Conservation (phyloP, 176 grass and related monocot species). For the Alopecurus myosuroides region DNA sequence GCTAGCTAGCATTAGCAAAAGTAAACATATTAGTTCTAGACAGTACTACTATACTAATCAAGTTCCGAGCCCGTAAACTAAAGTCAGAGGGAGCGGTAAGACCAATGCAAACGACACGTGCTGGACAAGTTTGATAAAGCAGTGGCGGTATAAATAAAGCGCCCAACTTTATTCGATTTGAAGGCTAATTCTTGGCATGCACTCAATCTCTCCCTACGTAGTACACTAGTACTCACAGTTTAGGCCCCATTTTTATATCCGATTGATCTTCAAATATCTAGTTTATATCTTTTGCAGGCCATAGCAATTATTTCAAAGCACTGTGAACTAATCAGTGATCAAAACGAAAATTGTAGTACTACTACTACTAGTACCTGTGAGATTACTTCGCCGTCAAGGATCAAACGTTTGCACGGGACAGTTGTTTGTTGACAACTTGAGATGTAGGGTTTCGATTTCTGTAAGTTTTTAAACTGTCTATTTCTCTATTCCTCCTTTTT, state of each 20-base stretch:
- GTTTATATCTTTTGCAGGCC: neutral
- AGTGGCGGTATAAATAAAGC: slow-evolving; percentile 31
- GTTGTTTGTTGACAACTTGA: too few relatives aligned
- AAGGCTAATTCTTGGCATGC: slow-evolving; percentile 49
- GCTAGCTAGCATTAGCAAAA: neutral
- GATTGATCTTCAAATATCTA: neutral
- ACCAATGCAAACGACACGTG: slow-evolving; percentile 44
- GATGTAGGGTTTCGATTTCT: too few relatives aligned
- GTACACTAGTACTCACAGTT: too few relatives aligned
- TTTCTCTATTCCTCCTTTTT: too few relatives aligned
- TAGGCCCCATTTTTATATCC: neutral
- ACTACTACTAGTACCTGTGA: neutral
- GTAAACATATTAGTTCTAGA: neutral
- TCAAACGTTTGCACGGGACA: slow-evolving; percentile 17
- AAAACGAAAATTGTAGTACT: neutral
- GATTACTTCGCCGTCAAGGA: slow-evolving; percentile 36
- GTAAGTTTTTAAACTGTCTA: too few relatives aligned
- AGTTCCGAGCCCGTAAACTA: neutral
- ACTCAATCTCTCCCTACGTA: slow-evolving; percentile 38
- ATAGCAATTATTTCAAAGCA: slow-evolving; percentile 36
- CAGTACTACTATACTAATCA: neutral
- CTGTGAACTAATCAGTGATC: neutral
- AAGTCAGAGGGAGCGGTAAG: slow-evolving; percentile 29
- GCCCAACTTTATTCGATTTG: slow-evolving; percentile 50
- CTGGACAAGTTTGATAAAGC: slow-evolving; percentile 24